Conservation (phyloP, 2,329 filamentous ascomycete species). For the Trichoderma simmonsii region DNA sequence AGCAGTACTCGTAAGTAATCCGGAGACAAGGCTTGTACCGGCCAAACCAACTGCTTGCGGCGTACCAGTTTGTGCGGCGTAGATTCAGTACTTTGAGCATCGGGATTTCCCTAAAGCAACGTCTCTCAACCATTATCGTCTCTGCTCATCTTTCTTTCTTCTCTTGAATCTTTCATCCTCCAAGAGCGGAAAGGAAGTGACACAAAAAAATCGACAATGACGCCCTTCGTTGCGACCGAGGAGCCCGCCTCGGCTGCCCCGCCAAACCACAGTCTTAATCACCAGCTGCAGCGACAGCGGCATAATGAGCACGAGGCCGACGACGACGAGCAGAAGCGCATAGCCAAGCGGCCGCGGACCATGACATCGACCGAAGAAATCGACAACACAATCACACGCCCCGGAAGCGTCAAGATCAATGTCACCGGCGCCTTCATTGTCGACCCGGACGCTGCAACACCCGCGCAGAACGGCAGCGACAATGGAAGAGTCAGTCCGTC, state of each 20-base stretch:
- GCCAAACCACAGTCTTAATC: conserved; percentile 10
- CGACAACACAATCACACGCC: conserved; percentile 58
- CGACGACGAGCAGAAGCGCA: conserved; percentile 2
- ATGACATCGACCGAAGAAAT: conserved; percentile 55
- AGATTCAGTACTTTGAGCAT: conserved; percentile 19
- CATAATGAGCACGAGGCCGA: conserved; percentile 3
- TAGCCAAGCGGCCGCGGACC: conserved; percentile 27
- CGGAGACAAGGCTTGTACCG: not conserved
- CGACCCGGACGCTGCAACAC: conserved; percentile 66
- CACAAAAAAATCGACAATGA: not conserved
- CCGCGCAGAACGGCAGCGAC: conserved; percentile 38
- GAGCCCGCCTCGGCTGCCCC: conserved; percentile 13
- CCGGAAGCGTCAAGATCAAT: conserved; percentile 84
- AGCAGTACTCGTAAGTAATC: not conserved
- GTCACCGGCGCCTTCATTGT: conserved; percentile 96
- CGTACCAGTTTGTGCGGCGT: conserved; percentile 21
- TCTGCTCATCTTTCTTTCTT: not conserved
- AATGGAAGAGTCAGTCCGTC: conserved; percentile 48
- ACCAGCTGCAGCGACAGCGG: not conserved
- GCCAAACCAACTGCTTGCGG: conserved; percentile 7
- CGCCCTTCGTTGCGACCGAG: conserved; percentile 14
- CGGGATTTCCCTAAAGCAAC: not conserved
- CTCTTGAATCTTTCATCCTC: not conserved
- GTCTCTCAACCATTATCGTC: not conserved
- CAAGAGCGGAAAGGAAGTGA: not conserved